Evolutionary conservation across 2,329 filamentous ascomycete genomes (phyloP), one percentile per base, ranked within the genome.

Genomic region (Pseudomassariella vexata): DNA sequence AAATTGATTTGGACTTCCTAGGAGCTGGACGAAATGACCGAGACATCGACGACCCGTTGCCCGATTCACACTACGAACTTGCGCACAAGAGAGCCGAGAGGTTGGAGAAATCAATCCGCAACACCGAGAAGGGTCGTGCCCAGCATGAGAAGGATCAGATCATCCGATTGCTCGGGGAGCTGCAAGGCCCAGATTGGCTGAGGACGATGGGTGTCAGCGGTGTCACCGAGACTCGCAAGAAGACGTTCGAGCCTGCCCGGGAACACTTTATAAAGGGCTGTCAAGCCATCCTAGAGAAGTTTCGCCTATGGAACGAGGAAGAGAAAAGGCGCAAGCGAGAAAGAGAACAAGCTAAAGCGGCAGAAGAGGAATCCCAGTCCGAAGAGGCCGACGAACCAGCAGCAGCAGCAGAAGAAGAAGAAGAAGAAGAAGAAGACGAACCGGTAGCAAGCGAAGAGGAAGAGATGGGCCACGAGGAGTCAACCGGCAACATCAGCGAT

Each of bases 141-240:
- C 76, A 81, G 44, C 77, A 82, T 62, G 77, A 82, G 45, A 76
- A 71, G 44, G 76, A 80, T 38, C 76, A 79, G 45, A 73, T 82
- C 24, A 70, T 76, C 33, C 68, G 76, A 20, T 57, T 82, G 11
- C 69, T 95, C 6, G 87, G 92, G 33, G 87, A 87, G 12, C 70
- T 98, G 1, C 83, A 87, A 53, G 85, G 90, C 3, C 86, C 85
- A 36, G 92, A 96, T 57, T 98, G 92, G 92, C 68, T 95, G 35
- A 81, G 85, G 39, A 76, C 89, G 4, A 88, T 98, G 79, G 92
- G 90, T 17, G 82, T 96, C 20, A 90, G 79, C 42, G 86, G 76
- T 14, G 65, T 94, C 22, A 94, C 87, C 0, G 89, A 95, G 50
- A 79, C 78, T 15, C 85, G 86, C 50, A 90, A 86, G 60, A 92